Conservation (phyloP, 106 monocot genomes). For the Allium sativum region DNA sequence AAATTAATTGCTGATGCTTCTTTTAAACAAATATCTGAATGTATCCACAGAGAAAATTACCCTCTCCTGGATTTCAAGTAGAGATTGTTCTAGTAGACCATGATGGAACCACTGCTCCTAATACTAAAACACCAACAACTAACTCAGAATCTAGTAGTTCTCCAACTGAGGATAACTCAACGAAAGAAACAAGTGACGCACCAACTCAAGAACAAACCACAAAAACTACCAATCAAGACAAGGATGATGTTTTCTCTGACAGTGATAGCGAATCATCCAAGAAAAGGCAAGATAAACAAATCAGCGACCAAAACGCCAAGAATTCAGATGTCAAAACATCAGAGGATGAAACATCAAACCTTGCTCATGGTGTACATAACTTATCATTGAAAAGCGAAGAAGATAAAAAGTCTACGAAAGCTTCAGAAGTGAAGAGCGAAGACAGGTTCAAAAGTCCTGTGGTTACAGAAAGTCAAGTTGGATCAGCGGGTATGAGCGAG, state of each 20-base stretch:
- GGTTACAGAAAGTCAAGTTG: constrained; percentile 13
- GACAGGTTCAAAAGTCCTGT: constrained; percentile 11
- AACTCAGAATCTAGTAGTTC: constrained; percentile 14
- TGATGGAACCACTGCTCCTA: constrained; percentile 28
- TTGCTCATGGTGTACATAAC: constrained; percentile 23
- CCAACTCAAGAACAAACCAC: constrained; percentile 16
- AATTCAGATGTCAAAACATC: constrained; percentile 12
- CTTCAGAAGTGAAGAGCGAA: constrained; percentile 21
- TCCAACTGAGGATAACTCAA: background rate
- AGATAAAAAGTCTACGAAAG: constrained; percentile 10
- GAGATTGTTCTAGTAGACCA: constrained; percentile 88
- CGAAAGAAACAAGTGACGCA: constrained; percentile 11
- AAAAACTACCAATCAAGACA: constrained; percentile 28
- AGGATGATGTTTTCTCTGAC: constrained; percentile 94
- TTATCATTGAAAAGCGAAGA: constrained; percentile 27
- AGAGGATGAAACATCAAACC: constrained; percentile 12
- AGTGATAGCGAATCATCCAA: constrained; percentile 65
- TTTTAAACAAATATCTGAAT: no score
- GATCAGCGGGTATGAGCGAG: constrained; percentile 48
- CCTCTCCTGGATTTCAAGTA: constrained; percentile 93
- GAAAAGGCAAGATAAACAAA: constrained; percentile 15
- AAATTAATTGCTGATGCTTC: no score
- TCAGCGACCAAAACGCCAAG: background rate
- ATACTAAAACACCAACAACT: background rate
- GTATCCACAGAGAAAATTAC: constrained; percentile 62